Evolutionary conservation across 805 yeast species (phyloP).

Genomic region (Blastobotrys attinorum): DNA sequence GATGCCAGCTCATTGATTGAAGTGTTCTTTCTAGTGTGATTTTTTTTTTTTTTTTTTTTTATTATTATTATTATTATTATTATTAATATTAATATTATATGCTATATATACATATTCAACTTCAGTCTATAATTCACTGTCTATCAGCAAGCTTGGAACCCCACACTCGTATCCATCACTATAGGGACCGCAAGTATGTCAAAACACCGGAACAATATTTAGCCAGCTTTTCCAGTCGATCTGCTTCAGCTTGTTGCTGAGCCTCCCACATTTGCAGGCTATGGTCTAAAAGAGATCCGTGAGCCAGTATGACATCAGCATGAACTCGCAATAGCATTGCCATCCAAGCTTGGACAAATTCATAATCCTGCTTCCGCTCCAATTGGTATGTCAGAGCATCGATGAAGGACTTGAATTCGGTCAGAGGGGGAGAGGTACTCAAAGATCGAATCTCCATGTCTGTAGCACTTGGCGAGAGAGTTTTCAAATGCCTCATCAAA

Average conservation of each 20-base stretch:
- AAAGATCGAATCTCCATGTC: constrained; percentile 86
- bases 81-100: too few species aligned
- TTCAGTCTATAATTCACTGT: too few species aligned
- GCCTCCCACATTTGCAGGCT: constrained; percentile 41
- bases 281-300: constrained; percentile 34
- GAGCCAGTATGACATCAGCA: constrained; percentile 59
- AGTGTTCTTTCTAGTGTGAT: too few species aligned
- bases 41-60: not conserved
- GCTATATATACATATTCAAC: not conserved
- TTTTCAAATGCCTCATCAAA: constrained; percentile 49
- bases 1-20: too few species aligned
- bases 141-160: too few species aligned
- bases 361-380: constrained; percentile 51
- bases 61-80: constrained; percentile 13
- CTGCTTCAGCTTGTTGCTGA: constrained; percentile 35
- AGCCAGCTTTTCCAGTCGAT: constrained; percentile 54
- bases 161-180: not conserved
- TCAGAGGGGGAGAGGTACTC: constrained; percentile 50
- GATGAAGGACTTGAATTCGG: constrained; percentile 59
- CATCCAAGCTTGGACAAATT: constrained; percentile 75
- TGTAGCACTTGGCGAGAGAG: constrained; percentile 64
- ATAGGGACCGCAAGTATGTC: constrained; percentile 38
- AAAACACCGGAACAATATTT: constrained; percentile 80
- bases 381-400: constrained; percentile 60
- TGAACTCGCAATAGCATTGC: constrained; percentile 67